These are phyloP conservation scores for Mortierella sp. DNA, from an alignment of 371 early-diverging fungal genomes.

Conservation along the genomic window DNA sequence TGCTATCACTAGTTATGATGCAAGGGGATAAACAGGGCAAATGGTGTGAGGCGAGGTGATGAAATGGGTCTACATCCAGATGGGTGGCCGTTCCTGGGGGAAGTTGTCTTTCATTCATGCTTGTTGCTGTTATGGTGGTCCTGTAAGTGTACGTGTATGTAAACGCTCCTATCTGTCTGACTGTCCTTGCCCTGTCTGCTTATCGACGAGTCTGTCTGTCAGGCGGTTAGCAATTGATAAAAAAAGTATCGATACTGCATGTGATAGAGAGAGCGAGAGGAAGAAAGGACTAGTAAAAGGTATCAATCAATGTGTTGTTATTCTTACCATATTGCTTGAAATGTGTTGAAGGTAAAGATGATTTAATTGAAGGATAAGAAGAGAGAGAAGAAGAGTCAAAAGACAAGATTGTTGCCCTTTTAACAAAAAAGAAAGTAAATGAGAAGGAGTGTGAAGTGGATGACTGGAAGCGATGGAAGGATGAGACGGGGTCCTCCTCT, in stretches of 20 bases:
- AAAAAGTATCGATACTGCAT: neutral
- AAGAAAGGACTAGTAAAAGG: neutral
- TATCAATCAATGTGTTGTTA: neutral
- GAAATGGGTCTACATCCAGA: neutral
- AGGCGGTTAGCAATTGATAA: neutral
- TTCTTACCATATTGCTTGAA: neutral
- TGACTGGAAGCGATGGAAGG: slow-evolving; percentile 27
- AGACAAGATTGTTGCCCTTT: neutral
- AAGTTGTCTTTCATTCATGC: neutral
- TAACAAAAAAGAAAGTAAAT: neutral
- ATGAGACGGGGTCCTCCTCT: neutral
- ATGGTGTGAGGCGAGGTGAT: neutral
- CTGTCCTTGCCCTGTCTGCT: neutral
- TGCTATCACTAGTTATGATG: neutral
- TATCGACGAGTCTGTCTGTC: neutral
- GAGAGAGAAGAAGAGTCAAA: neutral
- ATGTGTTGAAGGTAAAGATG: neutral
- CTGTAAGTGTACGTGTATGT: neutral
- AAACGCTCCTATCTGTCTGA: neutral
- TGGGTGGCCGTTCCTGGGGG: neutral
- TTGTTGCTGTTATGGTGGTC: neutral
- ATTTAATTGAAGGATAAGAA: neutral
- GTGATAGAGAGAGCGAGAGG: neutral
- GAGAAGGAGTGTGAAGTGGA: neutral
- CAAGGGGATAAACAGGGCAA: neutral